Percentiles rank a stretch among this genome's conserved stretches.
phyloP scores from a whole-genome alignment of 2,329 filamentous ascomycete species.

The Juglanconis juglandina region DNA sequence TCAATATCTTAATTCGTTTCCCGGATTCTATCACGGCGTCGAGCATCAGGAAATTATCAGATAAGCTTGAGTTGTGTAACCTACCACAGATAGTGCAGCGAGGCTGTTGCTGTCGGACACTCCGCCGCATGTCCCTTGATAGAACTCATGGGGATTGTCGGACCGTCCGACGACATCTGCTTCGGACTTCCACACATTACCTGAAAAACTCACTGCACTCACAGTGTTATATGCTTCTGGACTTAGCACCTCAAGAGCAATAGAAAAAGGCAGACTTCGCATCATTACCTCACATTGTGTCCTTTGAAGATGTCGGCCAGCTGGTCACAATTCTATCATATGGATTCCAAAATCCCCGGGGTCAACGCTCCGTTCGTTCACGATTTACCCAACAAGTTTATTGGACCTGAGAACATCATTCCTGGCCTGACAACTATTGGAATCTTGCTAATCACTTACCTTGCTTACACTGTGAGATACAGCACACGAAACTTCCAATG shows the following conservation, averaged over 20 bases:
- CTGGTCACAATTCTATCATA: not conserved
- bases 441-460: constrained; percentile 1
- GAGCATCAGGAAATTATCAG: not conserved
- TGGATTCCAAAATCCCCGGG: not conserved
- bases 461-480: constrained; percentile 14
- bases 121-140: not conserved
- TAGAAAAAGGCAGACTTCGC: too few relatives aligned
- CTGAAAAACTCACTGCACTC: too few relatives aligned
- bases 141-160: not conserved
- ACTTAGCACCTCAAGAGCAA: too few relatives aligned
- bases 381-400: not conserved
- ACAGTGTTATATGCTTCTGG: too few relatives aligned
- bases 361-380: not conserved
- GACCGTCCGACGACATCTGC: not conserved
- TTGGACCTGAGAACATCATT: not conserved
- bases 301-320: not conserved
- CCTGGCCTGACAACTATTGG: constrained; percentile 6
- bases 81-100: not conserved
- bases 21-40: too few relatives aligned
- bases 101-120: not conserved
- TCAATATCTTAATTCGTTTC: too few relatives aligned
- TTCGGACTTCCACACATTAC: not conserved
- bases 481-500: not conserved
- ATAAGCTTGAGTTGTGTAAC: not conserved
- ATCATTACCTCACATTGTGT: not conserved